These are phyloP conservation scores for Lasiodiplodia hormozganensis DNA, from an alignment of 2,329 filamentous ascomycete species.

Conservation along the genomic window DNA sequence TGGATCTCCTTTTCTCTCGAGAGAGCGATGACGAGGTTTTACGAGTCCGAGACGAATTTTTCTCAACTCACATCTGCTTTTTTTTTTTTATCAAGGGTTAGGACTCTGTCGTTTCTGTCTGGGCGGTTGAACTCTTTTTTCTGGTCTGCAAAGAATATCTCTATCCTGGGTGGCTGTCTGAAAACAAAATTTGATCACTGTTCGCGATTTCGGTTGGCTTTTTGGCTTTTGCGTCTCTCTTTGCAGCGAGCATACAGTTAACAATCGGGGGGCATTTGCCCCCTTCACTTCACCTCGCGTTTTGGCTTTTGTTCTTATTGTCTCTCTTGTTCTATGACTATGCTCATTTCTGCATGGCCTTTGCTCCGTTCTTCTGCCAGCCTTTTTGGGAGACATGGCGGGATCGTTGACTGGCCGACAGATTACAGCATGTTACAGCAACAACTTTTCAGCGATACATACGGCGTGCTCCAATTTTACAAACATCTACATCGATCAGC, in stretches of 20 bases:
- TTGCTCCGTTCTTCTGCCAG: constrained; percentile 10
- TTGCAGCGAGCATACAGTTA: constrained; percentile 25
- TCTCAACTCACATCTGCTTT: neutral
- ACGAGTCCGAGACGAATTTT: constrained; percentile 20
- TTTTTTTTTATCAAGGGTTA: constrained; percentile 22
- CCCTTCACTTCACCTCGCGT: neutral
- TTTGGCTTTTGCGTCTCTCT: constrained; percentile 11
- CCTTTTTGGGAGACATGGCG: constrained; percentile 19
- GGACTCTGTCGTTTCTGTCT: constrained; percentile 27
- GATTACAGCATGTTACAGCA: constrained; percentile 22
- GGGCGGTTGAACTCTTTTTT: constrained; percentile 22
- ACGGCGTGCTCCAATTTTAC: constrained; percentile 25
- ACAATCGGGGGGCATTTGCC: constrained; percentile 17
- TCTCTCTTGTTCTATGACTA: constrained; percentile 2
- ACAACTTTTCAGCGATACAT: constrained; percentile 20
- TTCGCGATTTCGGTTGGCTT: constrained; percentile 24
- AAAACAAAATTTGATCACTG: constrained; percentile 23
- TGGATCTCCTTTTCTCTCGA: constrained; percentile 21
- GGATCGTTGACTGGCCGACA: constrained; percentile 26
- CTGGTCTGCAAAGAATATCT: constrained; percentile 23
- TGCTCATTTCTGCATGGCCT: constrained; percentile 17
- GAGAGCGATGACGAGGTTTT: constrained; percentile 15
- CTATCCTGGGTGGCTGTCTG: constrained; percentile 26
- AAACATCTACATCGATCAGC: constrained; percentile 22
- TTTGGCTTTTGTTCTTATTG: constrained; percentile 1